These are phyloP conservation scores for Candida vartiovaarae DNA, from an alignment of 805 yeast genomes.

Conservation along the genomic window DNA sequence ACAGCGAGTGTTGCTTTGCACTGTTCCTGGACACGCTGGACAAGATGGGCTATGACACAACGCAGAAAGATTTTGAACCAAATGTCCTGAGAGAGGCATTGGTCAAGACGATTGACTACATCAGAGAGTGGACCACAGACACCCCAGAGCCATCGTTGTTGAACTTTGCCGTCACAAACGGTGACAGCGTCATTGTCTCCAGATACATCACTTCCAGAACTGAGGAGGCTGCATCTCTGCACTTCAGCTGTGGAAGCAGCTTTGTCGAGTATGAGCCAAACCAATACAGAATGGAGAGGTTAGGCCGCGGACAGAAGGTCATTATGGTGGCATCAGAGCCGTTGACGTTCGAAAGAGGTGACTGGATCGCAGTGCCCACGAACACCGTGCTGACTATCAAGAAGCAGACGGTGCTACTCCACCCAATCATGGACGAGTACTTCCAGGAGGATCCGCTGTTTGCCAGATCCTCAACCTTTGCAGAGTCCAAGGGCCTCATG, in stretches of 20 bases:
- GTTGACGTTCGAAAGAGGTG: conserved; percentile 90
- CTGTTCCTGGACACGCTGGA: conserved; percentile 70
- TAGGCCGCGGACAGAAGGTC: conserved; percentile 88
- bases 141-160: conserved; percentile 76
- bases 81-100: conserved; percentile 59
- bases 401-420: conserved; percentile 80
- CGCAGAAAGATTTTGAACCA: conserved; percentile 42
- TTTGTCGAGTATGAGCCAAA: conserved; percentile 90
- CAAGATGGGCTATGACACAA: conserved; percentile 72
- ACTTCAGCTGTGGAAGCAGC: conserved; percentile 88
- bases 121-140: conserved; percentile 75
- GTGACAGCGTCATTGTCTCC: conserved; percentile 75
- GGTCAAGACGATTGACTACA: conserved; percentile 60
- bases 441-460: conserved; percentile 65
- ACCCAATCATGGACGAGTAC: conserved; percentile 87
- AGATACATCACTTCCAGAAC: conserved; percentile 83
- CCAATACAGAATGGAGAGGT: conserved; percentile 87
- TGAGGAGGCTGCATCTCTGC: conserved; percentile 94
- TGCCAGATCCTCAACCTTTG: conserved; percentile 71
- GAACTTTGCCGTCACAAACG: conserved; percentile 95
- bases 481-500: conserved; percentile 87
- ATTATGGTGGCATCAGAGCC: conserved; percentile 98
- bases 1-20: conserved; percentile 93
- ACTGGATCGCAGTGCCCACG: conserved; percentile 96
- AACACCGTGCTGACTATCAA: conserved; percentile 78